phyloP scores from a whole-genome alignment of 768 basidiomycete genomes.

The Neoboletus brunneissimus region DNA sequence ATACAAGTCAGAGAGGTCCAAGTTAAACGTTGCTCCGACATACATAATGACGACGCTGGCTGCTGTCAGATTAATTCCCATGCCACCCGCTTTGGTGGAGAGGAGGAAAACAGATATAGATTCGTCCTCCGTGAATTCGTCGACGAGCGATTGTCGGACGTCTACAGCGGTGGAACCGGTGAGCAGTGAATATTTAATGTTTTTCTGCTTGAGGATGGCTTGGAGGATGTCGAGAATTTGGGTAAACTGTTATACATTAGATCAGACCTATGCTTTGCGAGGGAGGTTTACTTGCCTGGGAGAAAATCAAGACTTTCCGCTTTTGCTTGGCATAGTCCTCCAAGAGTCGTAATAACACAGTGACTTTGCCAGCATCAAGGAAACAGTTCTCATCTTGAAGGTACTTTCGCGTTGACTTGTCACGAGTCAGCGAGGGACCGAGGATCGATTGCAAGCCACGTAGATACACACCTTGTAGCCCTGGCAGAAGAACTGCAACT shows the following conservation, averaged over 20 bases:
- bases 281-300: conserved; percentile 62
- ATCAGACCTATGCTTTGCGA: not conserved
- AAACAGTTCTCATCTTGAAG: conserved; percentile 73
- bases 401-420: conserved; percentile 69
- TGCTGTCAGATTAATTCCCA: conserved; percentile 96
- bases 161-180: conserved; percentile 95
- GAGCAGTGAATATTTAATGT: conserved; percentile 74
- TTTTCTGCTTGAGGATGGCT: conserved; percentile 68
- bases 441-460: not conserved
- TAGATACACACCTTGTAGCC: conserved; percentile 68
- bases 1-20: not conserved
- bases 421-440: conserved; percentile 6
- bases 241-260: conserved; percentile 63
- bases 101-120: conserved; percentile 86
- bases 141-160: conserved; percentile 88
- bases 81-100: conserved; percentile 90
- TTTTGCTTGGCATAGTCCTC: conserved; percentile 61
- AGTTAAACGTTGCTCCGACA: conserved; percentile 19
- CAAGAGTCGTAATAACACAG: conserved; percentile 68
- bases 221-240: conserved; percentile 94
- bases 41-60: conserved; percentile 94
- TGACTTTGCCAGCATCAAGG: conserved; percentile 85
- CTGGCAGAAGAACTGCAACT: conserved; percentile 82
- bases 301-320: conserved; percentile 89
- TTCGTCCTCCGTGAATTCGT: conserved; percentile 86